Percentiles rank a stretch among this genome's conserved stretches.
These are phyloP conservation scores for Cystoisospora suis DNA, from an alignment of 169 alveolate species.

Conservation along the genomic window DNA sequence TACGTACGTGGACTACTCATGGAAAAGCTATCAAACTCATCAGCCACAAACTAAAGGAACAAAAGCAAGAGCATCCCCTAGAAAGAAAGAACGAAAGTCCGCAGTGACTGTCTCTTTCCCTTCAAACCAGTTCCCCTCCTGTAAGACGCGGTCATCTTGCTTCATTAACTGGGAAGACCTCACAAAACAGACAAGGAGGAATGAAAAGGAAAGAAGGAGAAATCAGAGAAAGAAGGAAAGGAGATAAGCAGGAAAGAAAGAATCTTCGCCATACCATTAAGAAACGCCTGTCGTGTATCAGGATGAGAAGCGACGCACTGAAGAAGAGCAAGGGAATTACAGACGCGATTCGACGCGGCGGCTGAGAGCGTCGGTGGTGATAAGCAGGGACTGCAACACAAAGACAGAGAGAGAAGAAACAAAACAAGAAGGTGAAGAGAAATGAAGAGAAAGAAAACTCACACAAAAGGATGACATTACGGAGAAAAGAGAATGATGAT, in stretches of 20 bases:
- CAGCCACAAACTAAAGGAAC: too few species aligned
- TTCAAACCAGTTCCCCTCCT: too few species aligned
- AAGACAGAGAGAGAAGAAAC: neutral
- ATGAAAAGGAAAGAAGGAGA: constrained; percentile 92
- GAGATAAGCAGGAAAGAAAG: constrained; percentile 84
- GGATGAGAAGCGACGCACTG: constrained; percentile 98
- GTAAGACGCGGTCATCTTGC: too few species aligned
- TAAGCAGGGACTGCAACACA: constrained; percentile 71
- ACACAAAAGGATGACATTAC: neutral
- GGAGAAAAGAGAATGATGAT: neutral
- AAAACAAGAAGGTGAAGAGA: neutral
- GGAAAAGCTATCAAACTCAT: too few species aligned
- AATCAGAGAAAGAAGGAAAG: constrained; percentile 97
- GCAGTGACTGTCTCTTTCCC: too few species aligned
- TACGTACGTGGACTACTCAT: too few species aligned
- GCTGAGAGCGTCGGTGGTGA: constrained; percentile 94
- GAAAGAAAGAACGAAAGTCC: too few species aligned
- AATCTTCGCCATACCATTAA: constrained; percentile 79
- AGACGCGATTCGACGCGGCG: constrained; percentile 93
- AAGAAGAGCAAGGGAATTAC: constrained; percentile 97
- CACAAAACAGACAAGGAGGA: too few species aligned
- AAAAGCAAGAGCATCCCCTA: too few species aligned
- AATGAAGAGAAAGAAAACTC: neutral
- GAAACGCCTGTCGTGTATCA: constrained; percentile 94
- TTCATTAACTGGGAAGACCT: too few species aligned